These are phyloP conservation scores for Pinus tabuliformis DNA, from an alignment of 75 land plant genomes.

Conservation along the genomic window DNA sequence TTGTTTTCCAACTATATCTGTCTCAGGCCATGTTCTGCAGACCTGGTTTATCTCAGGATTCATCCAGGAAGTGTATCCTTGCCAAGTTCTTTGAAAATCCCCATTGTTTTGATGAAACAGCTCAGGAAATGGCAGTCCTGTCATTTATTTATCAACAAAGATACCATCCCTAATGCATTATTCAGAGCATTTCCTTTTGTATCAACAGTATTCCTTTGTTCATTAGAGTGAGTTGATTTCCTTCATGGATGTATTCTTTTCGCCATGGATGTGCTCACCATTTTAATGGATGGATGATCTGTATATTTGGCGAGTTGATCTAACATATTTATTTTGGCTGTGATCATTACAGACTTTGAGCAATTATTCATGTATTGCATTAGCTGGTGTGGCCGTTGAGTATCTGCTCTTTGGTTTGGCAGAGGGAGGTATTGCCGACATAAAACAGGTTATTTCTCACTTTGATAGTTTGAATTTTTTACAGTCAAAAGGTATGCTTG, in stretches of 20 bases:
- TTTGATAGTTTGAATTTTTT: background rate
- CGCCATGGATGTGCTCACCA: too few relatives aligned
- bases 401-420: conserved; percentile 77
- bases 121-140: background rate
- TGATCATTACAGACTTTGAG: conserved; percentile 52
- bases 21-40: background rate
- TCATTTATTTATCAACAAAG: background rate
- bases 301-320: background rate
- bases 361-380: conserved; percentile 85
- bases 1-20: background rate
- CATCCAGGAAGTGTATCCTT: background rate
- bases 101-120: background rate
- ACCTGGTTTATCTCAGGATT: background rate
- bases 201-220: background rate
- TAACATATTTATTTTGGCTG: conserved; percentile 6
- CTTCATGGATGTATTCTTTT: background rate
- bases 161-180: background rate
- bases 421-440: conserved; percentile 92
- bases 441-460: conserved; percentile 43
- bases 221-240: background rate
- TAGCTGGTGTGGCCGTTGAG: conserved; percentile 91
- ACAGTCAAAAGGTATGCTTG: background rate
- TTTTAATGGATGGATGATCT: background rate
- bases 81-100: background rate
- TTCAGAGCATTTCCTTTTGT: background rate